Evolutionary conservation across 768 basidiomycete species (phyloP).

Genomic region (Podaxis carcinomalis): DNA sequence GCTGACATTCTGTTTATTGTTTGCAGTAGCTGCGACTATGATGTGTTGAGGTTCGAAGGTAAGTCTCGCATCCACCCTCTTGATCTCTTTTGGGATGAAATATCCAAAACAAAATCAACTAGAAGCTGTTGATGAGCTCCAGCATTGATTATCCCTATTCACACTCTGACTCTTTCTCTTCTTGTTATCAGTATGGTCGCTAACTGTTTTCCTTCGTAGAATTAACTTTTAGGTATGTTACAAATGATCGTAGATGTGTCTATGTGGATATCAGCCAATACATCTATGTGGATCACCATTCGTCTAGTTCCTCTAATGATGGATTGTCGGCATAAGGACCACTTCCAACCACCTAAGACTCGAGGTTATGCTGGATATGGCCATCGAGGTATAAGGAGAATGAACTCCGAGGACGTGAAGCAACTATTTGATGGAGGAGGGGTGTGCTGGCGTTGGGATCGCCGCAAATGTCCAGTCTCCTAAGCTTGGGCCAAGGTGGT

Average conservation of each 20-base stretch:
- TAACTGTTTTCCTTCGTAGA: neutral
- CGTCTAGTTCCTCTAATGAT: neutral
- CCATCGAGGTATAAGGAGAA: constrained; percentile 20
- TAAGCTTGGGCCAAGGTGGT: constrained; percentile 19
- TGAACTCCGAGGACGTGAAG: constrained; percentile 16
- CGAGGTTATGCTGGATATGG: constrained; percentile 18
- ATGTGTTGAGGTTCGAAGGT: neutral
- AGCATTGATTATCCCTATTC: constrained; percentile 51
- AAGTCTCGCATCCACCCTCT: neutral
- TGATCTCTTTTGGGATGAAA: constrained; percentile 36
- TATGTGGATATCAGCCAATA: neutral
- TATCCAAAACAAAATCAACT: constrained; percentile 63
- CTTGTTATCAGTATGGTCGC: neutral
- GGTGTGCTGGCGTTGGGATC: constrained; percentile 22
- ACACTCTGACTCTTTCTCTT: constrained; percentile 27
- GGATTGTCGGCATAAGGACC: constrained; percentile 9
- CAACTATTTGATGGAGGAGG: constrained; percentile 23
- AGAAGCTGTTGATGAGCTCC: constrained; percentile 86
- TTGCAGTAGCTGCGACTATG: neutral
- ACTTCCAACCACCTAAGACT: constrained; percentile 24
- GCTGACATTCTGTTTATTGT: neutral
- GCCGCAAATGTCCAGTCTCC: constrained; percentile 17
- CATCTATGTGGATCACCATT: neutral
- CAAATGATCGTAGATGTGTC: neutral
- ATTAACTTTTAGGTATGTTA: neutral